phyloP scores from a whole-genome alignment of 257 asterid species.

The Linaria vulgaris region DNA sequence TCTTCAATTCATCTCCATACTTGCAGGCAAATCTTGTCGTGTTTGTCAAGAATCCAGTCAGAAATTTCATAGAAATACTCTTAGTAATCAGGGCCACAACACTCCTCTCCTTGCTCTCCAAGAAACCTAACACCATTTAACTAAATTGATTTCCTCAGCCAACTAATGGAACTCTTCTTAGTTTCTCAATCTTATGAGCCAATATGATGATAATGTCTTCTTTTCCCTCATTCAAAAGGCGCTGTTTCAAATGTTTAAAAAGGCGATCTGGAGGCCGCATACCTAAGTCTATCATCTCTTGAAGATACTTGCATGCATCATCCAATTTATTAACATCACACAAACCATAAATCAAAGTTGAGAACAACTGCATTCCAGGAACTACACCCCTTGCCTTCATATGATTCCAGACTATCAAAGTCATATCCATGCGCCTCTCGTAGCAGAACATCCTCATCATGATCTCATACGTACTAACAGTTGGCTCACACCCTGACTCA shows the following conservation, averaged over 20 bases:
- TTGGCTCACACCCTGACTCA: conserved; percentile 60
- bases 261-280: conserved; percentile 66
- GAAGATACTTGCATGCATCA: conserved; percentile 52
- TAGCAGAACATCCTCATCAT: conserved; percentile 82
- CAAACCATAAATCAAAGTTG: conserved; percentile 54
- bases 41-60: too few species aligned
- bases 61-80: not conserved
- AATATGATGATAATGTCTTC: conserved; percentile 41
- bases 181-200: conserved; percentile 47
- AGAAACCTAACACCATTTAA: not conserved
- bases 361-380: conserved; percentile 78
- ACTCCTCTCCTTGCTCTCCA: too few species aligned
- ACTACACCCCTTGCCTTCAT: conserved; percentile 75
- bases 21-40: too few species aligned
- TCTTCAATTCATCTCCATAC: too few species aligned
- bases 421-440: conserved; percentile 58
- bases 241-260: conserved; percentile 56
- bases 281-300: conserved; percentile 78
- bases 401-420: conserved; percentile 57
- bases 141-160: conserved; percentile 27
- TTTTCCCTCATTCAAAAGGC: conserved; percentile 62
- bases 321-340: conserved; percentile 52
- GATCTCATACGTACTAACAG: conserved; percentile 70
- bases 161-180: conserved; percentile 45
- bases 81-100: too few species aligned